Evolutionary conservation across 768 basidiomycete species (phyloP), one percentile per base, ranked within the genome.

Genomic region (Coprinopsis sp.): DNA sequence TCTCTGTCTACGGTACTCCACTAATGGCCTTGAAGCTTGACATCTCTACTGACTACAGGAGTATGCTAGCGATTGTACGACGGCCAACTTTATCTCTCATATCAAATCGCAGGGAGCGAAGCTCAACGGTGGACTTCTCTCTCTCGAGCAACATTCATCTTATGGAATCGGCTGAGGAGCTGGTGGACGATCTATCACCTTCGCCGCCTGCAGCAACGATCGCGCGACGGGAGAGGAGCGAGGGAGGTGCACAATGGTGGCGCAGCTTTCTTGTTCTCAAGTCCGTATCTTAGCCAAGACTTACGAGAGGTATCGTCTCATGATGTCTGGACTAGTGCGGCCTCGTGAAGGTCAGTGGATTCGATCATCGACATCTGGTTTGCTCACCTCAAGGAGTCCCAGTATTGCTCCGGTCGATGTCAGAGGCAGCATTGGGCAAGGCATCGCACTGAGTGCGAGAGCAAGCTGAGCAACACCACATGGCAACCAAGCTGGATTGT

Each of bases 371-470:
- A 28, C 6, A n/a, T 12, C n/a, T 12, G 19, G 12, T 4, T n/a
- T n/a, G n/a, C n/a, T n/a, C n/a, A 12, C 25, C 8, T 8, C 10
- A 39, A 10, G 11, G 7, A 6, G 19, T 22, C 4, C 25, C 27
- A 68, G 67, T 68, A 68, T 49, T 68, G 65, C 36, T 68, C 65
- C 7, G 61, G 54, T 44, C 54, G 60, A 21, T 69, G 66, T 46
- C 68, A 64, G 33, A 58, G 58, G 13, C 64, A 63, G 38, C 67
- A 69, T 49, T 67, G 64, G 66, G 41, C 59, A 6, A 64, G 54
- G 37, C 68, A 69, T 50, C 62, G 63, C n/a, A 44, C 53, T 22
- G 61, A 63, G 13, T 71, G 69, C 46, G 62, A 67, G 44, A 61
- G 65, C 52, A 53, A 55, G 1, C 56, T 63, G 24, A 50, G 61